A percentile compares a stretch with the other conserved stretches of the same genome.
Evolutionary conservation across 129 eudicot species (phyloP).

Genomic region (Helianthus tuberosus): DNA sequence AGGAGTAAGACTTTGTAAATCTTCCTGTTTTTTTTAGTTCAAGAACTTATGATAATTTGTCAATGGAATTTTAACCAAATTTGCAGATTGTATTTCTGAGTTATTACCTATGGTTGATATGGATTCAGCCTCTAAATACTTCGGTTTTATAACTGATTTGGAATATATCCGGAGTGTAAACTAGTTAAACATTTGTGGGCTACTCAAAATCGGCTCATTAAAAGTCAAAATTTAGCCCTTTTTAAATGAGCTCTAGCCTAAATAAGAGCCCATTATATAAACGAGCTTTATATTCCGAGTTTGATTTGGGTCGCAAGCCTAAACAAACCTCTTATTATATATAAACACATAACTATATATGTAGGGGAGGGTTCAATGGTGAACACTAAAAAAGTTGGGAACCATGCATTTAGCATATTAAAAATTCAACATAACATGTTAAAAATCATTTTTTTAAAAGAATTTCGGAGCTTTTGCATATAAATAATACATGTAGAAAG

Average conservation of each 20-base stretch:
- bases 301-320: too few relatives aligned
- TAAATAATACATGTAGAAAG: too few relatives aligned
- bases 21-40: not conserved
- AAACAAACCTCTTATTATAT: too few relatives aligned
- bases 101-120: constrained; percentile 3
- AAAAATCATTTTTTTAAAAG: too few relatives aligned
- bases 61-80: not conserved
- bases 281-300: not conserved
- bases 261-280: not conserved
- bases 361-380: too few relatives aligned
- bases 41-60: not conserved
- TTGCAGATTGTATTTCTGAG: not conserved
- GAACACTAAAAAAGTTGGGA: too few relatives aligned
- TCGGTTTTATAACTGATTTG: too few relatives aligned
- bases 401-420: too few relatives aligned
- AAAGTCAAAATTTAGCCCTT: not conserved
- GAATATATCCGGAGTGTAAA: not conserved
- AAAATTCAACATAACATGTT: too few relatives aligned
- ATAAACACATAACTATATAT: too few relatives aligned
- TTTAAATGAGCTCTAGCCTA: not conserved
- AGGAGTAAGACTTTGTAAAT: constrained; percentile 44
- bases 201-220: not conserved
- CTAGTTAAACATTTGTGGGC: not conserved
- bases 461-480: too few relatives aligned
- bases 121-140: not conserved